A percentile compares a stretch with the other conserved stretches of the same genome.
These are phyloP conservation scores for Fraxinus albicans DNA, from an alignment of 305 asterid species.

Conservation along the genomic window DNA sequence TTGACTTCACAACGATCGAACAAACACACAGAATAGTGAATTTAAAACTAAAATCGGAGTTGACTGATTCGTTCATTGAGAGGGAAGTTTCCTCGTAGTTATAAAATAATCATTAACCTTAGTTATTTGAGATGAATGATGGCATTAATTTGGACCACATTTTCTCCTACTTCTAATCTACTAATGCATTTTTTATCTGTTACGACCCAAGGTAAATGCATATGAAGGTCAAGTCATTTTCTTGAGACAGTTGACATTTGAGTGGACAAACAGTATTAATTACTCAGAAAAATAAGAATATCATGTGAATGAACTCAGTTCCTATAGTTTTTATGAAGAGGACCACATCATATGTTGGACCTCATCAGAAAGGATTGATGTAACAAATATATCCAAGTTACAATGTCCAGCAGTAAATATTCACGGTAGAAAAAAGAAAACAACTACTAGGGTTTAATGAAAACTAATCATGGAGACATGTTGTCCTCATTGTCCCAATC, in stretches of 20 bases:
- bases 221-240: background rate
- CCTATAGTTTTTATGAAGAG: background rate
- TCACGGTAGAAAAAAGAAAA: background rate
- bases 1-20: no score
- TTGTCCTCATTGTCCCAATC: background rate
- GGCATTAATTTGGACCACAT: background rate
- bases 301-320: background rate
- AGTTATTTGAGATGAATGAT: background rate
- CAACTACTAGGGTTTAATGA: background rate
- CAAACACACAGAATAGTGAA: background rate
- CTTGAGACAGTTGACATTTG: background rate
- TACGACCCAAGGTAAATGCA: background rate
- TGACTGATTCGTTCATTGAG: no score
- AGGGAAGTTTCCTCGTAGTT: no score
- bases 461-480: background rate
- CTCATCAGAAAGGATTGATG: background rate
- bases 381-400: background rate
- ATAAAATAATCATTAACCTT: no score
- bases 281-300: background rate
- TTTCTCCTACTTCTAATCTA: background rate
- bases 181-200: background rate
- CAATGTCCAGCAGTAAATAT: background rate
- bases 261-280: constrained; percentile 1
- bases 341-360: background rate
- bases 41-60: background rate